These are phyloP conservation scores for Calonectria pteridis DNA, from an alignment of 2,329 filamentous ascomycete species.

Conservation along the genomic window DNA sequence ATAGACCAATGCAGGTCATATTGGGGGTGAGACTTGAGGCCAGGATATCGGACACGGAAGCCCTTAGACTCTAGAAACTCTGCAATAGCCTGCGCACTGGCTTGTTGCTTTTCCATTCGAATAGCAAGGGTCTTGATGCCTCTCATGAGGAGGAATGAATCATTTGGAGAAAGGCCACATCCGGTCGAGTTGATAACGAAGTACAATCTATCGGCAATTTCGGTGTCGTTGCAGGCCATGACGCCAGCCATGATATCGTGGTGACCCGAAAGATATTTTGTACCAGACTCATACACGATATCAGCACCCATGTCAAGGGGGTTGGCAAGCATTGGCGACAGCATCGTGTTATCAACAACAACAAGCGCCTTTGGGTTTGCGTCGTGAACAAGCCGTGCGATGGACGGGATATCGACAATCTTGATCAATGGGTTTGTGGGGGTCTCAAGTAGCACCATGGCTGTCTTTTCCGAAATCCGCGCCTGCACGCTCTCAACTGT, in stretches of 20 bases:
- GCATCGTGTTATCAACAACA: slow-evolving; percentile 98
- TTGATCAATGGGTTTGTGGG: slow-evolving; percentile 99
- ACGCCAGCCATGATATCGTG: slow-evolving; percentile 99
- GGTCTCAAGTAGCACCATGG: slow-evolving; percentile 96
- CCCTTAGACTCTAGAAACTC: slow-evolving; percentile 91
- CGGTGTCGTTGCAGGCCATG: slow-evolving; percentile 87
- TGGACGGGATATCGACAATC: slow-evolving; percentile 89
- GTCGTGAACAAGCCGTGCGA: slow-evolving; percentile 81
- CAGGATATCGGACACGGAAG: slow-evolving; percentile 95
- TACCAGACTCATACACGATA: slow-evolving; percentile 97
- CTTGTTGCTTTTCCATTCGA: slow-evolving; percentile 98
- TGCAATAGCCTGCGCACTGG: slow-evolving; percentile 90
- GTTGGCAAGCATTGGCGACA: slow-evolving; percentile 93
- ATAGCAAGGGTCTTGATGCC: slow-evolving; percentile 97
- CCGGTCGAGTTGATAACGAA: slow-evolving; percentile 98
- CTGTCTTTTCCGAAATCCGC: slow-evolving; percentile 82
- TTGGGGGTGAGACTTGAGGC: slow-evolving; percentile 93
- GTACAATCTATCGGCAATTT: slow-evolving; percentile 89
- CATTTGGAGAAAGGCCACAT: slow-evolving; percentile 93
- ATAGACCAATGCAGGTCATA: slow-evolving; percentile 97
- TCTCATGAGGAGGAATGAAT: slow-evolving; percentile 94
- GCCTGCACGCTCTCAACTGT: slow-evolving; percentile 76
- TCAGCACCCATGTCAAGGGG: slow-evolving; percentile 95
- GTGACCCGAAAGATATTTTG: slow-evolving; percentile 97
- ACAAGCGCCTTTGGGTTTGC: slow-evolving; percentile 85